A percentile compares a stretch with the other conserved stretches of the same genome.
phyloP scores from a whole-genome alignment of 2,329 filamentous ascomycete species.

The Paramyrothecium roridum region DNA sequence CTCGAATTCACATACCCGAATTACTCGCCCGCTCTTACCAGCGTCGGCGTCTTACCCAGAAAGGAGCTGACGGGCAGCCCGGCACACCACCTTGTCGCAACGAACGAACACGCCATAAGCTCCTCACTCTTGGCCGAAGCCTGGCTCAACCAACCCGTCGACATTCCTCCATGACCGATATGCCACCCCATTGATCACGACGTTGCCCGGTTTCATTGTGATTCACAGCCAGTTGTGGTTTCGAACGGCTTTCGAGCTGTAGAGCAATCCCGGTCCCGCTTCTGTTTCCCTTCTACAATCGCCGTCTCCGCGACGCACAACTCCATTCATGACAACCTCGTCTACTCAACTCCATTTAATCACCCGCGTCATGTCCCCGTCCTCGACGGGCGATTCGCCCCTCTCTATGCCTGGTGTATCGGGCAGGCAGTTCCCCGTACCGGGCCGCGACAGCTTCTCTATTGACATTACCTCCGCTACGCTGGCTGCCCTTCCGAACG shows the following conservation, averaged over 20 bases:
- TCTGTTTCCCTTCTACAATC: neutral
- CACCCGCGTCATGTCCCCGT: constrained; percentile 45
- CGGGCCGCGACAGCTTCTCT: constrained; percentile 43
- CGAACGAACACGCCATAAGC: too few relatives aligned
- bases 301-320: constrained; percentile 2
- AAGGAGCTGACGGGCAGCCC: too few relatives aligned
- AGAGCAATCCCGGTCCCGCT: neutral
- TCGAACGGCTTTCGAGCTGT: constrained; percentile 2
- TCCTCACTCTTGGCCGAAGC: too few relatives aligned
- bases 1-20: too few relatives aligned
- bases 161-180: constrained; percentile 8
- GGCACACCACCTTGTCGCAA: too few relatives aligned
- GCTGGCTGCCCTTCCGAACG: constrained; percentile 37
- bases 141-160: neutral
- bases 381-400: constrained; percentile 52
- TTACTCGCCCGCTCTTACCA: too few relatives aligned
- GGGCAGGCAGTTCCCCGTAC: constrained; percentile 40
- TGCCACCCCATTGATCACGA: constrained; percentile 13
- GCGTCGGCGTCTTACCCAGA: too few relatives aligned
- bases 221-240: too few relatives aligned
- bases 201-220: constrained; percentile 1
- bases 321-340: constrained; percentile 11
- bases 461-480: constrained; percentile 47
- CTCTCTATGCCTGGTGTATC: constrained; percentile 35
- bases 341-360: constrained; percentile 16